Evolutionary conservation across 1,139 yeast genomes (phyloP).

Genomic region (Diutina ranongensis): DNA sequence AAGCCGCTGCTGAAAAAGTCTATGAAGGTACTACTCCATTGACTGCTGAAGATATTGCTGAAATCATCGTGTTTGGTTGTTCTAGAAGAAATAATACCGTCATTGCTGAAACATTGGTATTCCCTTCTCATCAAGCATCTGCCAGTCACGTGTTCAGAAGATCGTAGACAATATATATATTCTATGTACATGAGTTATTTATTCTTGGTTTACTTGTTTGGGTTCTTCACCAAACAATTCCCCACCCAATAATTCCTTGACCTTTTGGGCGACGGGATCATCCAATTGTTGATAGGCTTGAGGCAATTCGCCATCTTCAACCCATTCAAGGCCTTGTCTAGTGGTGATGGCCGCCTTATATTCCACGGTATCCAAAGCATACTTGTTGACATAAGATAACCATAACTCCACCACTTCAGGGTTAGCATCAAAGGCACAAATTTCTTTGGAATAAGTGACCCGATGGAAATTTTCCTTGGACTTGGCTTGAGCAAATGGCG

Average conservation of each 20-base stretch:
- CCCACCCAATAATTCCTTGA: constrained; percentile 49
- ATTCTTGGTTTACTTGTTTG: background rate
- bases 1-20: constrained; percentile 10
- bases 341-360: constrained; percentile 63
- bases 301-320: constrained; percentile 23
- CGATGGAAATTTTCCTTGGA: constrained; percentile 92
- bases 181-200: no score
- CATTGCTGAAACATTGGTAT: constrained; percentile 9
- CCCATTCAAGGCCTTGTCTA: constrained; percentile 38
- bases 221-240: background rate
- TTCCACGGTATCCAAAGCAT: constrained; percentile 74
- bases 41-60: constrained; percentile 11
- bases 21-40: constrained; percentile 11
- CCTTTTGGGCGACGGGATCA: constrained; percentile 62
- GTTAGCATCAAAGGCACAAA: constrained; percentile 74
- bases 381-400: constrained; percentile 68
- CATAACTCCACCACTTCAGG: constrained; percentile 78
- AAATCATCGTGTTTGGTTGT: constrained; percentile 11
- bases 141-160: constrained; percentile 6
- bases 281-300: constrained; percentile 26
- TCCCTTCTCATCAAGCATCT: constrained; percentile 6
- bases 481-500: constrained; percentile 93
- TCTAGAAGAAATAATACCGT: constrained; percentile 10
- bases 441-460: constrained; percentile 62
- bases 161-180: background rate